Evolutionary conservation across 2,329 filamentous ascomycete species (phyloP).

Genomic region (Exophiala dermatitidis): DNA sequence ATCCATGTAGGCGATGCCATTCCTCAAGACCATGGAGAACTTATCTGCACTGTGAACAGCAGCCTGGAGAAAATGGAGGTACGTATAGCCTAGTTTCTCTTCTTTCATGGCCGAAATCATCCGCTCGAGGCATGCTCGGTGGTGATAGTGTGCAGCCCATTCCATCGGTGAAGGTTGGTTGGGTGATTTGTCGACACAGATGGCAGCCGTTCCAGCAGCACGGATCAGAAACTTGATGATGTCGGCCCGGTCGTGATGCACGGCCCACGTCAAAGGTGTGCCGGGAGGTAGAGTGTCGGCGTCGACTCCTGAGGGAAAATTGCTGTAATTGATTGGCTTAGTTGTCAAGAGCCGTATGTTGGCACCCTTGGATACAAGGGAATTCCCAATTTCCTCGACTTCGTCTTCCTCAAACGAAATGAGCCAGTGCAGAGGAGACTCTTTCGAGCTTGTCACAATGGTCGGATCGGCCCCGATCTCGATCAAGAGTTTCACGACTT

Average conservation of each 20-base stretch:
- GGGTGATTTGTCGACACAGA: neutral
- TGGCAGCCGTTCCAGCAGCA: neutral
- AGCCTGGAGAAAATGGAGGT: slow-evolving; percentile 1
- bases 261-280: neutral
- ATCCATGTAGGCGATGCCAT: neutral
- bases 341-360: neutral
- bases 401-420: slow-evolving; percentile 1
- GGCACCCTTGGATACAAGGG: neutral
- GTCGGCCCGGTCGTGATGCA: neutral
- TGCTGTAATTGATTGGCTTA: neutral
- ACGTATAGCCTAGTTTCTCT: neutral
- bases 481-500: neutral
- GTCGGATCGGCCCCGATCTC: neutral
- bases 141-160: neutral
- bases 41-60: neutral
- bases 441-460: neutral
- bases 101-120: slow-evolving; percentile 4
- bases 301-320: neutral
- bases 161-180: neutral
- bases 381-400: neutral
- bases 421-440: slow-evolving; percentile 1
- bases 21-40: slow-evolving; percentile 2
- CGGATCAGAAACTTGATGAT: slow-evolving; percentile 1
- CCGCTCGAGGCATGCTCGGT: neutral
- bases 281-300: neutral